A percentile compares a stretch with the other conserved stretches of the same genome.
phyloP scores from a whole-genome alignment of 768 basidiomycete species.

The Glaciozyma antarctica region DNA sequence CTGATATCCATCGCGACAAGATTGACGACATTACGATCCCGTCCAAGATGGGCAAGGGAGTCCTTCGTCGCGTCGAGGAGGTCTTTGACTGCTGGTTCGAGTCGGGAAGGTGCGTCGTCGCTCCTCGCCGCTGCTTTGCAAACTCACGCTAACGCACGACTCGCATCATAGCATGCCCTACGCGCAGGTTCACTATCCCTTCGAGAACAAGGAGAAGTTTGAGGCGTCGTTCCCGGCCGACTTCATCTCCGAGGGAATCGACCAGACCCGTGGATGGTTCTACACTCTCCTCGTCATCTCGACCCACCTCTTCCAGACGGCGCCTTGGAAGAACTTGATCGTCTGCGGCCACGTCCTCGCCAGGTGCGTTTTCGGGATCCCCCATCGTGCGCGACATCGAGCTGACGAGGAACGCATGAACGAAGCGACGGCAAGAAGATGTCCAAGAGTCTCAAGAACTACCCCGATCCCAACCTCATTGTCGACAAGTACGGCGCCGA shows the following conservation, averaged over 20 bases:
- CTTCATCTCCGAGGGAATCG: slow-evolving; percentile 95
- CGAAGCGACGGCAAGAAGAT: slow-evolving; percentile 92
- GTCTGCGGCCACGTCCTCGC: slow-evolving; percentile 93
- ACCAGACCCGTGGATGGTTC: slow-evolving; percentile 99
- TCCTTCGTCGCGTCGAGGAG: slow-evolving; percentile 81
- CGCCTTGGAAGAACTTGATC: slow-evolving; percentile 97
- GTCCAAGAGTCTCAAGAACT: slow-evolving; percentile 95
- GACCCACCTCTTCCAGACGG: slow-evolving; percentile 85
- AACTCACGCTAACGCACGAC: not conserved
- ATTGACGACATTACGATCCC: slow-evolving; percentile 97
- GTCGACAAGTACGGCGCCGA: slow-evolving; percentile 90
- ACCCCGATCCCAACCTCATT: slow-evolving; percentile 86
- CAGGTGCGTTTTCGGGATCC: slow-evolving; percentile 51
- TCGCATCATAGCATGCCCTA: slow-evolving; percentile 75
- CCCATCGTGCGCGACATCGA: not conserved
- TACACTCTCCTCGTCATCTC: slow-evolving; percentile 92
- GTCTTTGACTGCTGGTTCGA: slow-evolving; percentile 99
- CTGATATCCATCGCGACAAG: slow-evolving; percentile 82
- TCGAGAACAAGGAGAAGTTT: slow-evolving; percentile 87
- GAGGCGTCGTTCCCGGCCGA: slow-evolving; percentile 82
- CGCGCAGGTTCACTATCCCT: slow-evolving; percentile 93
- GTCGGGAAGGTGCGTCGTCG: slow-evolving; percentile 72
- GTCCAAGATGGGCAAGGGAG: slow-evolving; percentile 75
- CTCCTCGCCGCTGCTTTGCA: not conserved
- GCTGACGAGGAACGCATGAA: not conserved